Percentiles rank a stretch among this genome's conserved stretches.
Evolutionary conservation across 305 asterid species (phyloP).

Genomic region (Fraxinus xanthoxyloides): DNA sequence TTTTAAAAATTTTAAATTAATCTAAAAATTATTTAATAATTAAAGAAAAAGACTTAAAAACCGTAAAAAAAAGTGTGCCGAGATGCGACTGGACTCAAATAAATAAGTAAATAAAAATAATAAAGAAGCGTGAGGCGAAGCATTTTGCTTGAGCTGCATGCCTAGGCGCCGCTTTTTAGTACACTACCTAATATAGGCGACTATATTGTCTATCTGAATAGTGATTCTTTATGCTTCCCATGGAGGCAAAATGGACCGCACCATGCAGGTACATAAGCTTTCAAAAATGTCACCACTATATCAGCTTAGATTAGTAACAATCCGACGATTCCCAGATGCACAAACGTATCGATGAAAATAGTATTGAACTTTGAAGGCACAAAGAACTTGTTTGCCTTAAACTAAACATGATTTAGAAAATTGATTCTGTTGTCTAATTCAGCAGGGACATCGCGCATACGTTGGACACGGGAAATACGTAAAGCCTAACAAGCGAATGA

Average conservation of each 20-base stretch:
- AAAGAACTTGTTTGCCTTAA: no score
- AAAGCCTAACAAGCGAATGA: slow-evolving; percentile 64
- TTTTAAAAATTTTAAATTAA: no score
- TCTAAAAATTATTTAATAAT: no score
- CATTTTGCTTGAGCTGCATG: no score
- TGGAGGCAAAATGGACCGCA: slow-evolving; percentile 63
- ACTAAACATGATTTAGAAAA: not conserved
- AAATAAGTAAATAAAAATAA: no score
- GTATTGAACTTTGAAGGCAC: not conserved
- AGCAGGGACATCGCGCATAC: slow-evolving; percentile 63
- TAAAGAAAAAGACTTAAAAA: no score
- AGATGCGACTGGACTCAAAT: no score
- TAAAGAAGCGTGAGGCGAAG: no score
- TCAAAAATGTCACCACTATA: no score
- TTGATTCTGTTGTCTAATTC: not conserved
- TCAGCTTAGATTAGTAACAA: not conserved
- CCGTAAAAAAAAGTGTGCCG: no score
- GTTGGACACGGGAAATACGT: slow-evolving; percentile 57
- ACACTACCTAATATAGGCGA: slow-evolving; percentile 30
- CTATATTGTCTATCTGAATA: slow-evolving; percentile 54
- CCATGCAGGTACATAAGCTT: slow-evolving; percentile 44
- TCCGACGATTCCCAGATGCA: not conserved
- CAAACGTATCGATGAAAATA: not conserved
- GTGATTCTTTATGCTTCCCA: slow-evolving; percentile 59
- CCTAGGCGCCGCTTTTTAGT: no score